Evolutionary conservation across 176 grass and related monocot genomes (phyloP).

Genomic region (Aegilops umbellulata): DNA sequence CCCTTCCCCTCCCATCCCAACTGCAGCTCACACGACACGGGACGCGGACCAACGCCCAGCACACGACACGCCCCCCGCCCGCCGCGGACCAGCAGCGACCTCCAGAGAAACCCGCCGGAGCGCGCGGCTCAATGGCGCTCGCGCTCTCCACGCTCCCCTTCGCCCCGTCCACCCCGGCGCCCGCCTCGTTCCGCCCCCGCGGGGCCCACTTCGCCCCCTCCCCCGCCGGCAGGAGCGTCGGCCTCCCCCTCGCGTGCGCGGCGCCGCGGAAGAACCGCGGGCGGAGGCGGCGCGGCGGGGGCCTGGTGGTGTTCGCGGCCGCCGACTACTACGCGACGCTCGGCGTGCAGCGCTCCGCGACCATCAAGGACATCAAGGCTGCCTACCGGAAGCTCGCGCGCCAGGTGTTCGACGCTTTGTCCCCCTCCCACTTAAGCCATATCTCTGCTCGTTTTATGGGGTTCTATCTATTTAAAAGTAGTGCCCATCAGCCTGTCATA

Average conservation of each 20-base stretch:
- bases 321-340: conserved; percentile 91
- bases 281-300: conserved; percentile 37
- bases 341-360: conserved; percentile 72
- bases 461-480: too few species aligned
- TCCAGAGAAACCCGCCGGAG: background rate
- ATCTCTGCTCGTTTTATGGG: background rate
- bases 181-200: conserved; percentile 24
- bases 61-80: background rate
- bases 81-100: background rate
- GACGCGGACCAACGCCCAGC: conserved; percentile 28
- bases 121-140: conserved; percentile 60
- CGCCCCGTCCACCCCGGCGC: conserved; percentile 39
- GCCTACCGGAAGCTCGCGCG: conserved; percentile 93
- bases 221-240: conserved; percentile 16
- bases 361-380: conserved; percentile 87
- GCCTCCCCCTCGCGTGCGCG: conserved; percentile 38
- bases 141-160: conserved; percentile 62
- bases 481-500: background rate
- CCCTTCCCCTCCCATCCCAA: conserved; percentile 29
- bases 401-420: conserved; percentile 62
- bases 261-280: conserved; percentile 23
- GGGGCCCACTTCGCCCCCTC: conserved; percentile 9
- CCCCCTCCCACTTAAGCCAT: background rate
- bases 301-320: conserved; percentile 51
- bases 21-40: background rate